Evolutionary conservation across 176 grass and related monocot species (phyloP), one percentile per base, ranked within the genome.

Genomic region (Elymus sibiricus): DNA sequence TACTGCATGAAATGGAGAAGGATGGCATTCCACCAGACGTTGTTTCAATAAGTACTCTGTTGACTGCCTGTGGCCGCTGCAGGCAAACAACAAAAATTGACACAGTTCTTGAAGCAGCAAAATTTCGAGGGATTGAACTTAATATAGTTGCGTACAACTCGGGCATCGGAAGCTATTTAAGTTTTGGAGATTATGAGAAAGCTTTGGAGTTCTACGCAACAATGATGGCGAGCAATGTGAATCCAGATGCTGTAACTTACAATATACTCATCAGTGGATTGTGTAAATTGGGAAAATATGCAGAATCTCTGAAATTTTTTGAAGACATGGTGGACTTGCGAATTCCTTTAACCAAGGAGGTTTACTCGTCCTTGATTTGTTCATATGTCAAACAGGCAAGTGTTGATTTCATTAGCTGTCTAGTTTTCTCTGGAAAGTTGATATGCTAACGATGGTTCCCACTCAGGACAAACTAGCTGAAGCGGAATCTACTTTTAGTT

Each of bases 131-230:
- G 39, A 91, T 98, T 81, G 76, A 85, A 79, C 89, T 98, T 75
- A 98, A 94, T 85, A 92, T 82, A 77, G 86, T 98, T 46, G 95
- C 85, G 84, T 98, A 94, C 78, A 98, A 98, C 85, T 98, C 95
- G 11, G 95, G 85, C 66, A 95, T 98, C 15, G 88, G 90, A 69
- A 95, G 93, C 76, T 98, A 94, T 89, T 88, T 98, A 87, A 94
- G 77, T 80, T 70, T 92, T 15, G 91, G 90, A 78, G 78, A 95
- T 76, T 98, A 89, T 80, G 91, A 92, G 61, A 98, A 98, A 89
- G 91, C 89, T 89, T 85, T 95, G 83, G 77, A 76, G 75, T 82
- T 98, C 24, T 98, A 98, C 71, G 81, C 74, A 63, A 82, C 65
- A 71, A 94, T 98, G 95, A 98, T 88, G 84, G 78, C 61, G 25